These are phyloP conservation scores for Tulasnella calospora DNA, from an alignment of 768 basidiomycete species.

Conservation along the genomic window DNA sequence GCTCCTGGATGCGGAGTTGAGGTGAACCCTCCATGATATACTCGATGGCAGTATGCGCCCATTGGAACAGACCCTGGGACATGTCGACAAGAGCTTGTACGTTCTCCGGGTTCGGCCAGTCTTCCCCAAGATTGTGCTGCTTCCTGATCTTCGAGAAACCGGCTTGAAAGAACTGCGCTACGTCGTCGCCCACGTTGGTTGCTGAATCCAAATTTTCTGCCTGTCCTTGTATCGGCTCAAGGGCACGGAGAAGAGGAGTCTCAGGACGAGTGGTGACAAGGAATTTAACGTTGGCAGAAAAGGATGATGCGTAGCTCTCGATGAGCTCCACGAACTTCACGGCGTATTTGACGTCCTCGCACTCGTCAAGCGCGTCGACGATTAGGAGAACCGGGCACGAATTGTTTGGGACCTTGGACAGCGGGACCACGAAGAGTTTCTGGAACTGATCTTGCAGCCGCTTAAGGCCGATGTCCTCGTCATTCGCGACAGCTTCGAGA, in stretches of 20 bases:
- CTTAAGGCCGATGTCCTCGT: background rate
- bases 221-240: background rate
- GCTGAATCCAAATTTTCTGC: background rate
- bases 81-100: background rate
- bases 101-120: background rate
- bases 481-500: background rate
- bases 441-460: background rate
- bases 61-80: background rate
- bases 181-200: background rate
- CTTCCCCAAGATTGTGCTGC: background rate
- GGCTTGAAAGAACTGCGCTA: background rate
- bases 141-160: background rate
- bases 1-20: background rate
- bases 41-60: background rate
- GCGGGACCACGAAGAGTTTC: background rate
- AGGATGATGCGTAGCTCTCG: background rate
- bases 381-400: background rate
- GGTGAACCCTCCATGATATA: background rate
- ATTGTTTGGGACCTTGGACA: background rate
- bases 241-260: background rate
- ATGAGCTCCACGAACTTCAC: background rate
- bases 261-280: background rate
- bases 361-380: background rate
- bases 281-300: background rate
- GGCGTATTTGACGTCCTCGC: background rate